Evolutionary conservation across 2,329 filamentous ascomycete species (phyloP).

Genomic region (Fusarium sp.): DNA sequence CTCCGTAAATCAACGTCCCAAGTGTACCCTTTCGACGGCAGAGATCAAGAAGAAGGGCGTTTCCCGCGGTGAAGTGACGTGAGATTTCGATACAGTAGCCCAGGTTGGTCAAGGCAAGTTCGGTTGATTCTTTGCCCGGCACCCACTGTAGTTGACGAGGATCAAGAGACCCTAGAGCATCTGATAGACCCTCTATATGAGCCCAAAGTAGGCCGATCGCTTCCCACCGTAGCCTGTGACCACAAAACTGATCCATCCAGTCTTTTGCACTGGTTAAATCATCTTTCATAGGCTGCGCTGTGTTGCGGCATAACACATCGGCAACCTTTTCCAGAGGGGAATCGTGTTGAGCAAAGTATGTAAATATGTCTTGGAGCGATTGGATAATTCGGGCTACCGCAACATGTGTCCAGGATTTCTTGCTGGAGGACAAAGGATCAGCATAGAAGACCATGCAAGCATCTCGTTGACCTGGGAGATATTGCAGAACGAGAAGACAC

Average conservation of each 20-base stretch:
- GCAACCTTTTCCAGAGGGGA: constrained; percentile 52
- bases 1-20: constrained; percentile 53
- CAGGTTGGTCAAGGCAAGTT: constrained; percentile 21
- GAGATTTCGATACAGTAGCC: constrained; percentile 50
- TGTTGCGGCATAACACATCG: constrained; percentile 53
- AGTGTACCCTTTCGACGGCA: constrained; percentile 49
- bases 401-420: constrained; percentile 49
- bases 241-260: constrained; percentile 56
- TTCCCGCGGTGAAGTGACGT: constrained; percentile 45
- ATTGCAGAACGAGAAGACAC: constrained; percentile 26
- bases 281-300: constrained; percentile 51
- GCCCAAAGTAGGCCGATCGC: constrained; percentile 55
- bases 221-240: constrained; percentile 57
- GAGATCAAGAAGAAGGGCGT: constrained; percentile 54
- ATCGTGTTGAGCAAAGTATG: constrained; percentile 41
- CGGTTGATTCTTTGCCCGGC: not conserved
- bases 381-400: constrained; percentile 48
- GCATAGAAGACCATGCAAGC: constrained; percentile 27
- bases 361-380: constrained; percentile 50
- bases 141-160: constrained; percentile 20
- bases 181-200: constrained; percentile 28
- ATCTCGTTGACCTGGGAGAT: constrained; percentile 24
- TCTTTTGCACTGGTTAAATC: constrained; percentile 46
- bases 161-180: constrained; percentile 22
- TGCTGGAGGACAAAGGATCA: constrained; percentile 12